Evolutionary conservation across 495 filamentous ascomycete genomes (phyloP).

Genomic region (Aspergillus olivimuriae): DNA sequence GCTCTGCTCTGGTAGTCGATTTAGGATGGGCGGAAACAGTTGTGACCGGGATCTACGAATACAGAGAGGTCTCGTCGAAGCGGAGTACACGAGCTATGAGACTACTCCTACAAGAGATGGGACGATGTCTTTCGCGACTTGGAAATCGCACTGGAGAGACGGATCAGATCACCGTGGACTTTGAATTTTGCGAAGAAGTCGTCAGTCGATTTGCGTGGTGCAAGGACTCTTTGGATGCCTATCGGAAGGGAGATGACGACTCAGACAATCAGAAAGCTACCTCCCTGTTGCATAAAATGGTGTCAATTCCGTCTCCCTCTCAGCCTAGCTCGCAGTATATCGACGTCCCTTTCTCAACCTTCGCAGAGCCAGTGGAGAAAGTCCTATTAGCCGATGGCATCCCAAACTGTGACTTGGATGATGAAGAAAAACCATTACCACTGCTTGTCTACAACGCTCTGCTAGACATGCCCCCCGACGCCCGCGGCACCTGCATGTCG

Average conservation of each 20-base stretch:
- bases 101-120: slow-evolving; percentile 60
- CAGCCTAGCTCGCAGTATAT: slow-evolving; percentile 31
- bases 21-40: slow-evolving; percentile 88
- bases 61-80: slow-evolving; percentile 62
- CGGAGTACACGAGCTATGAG: slow-evolving; percentile 71
- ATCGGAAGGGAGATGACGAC: too few relatives aligned
- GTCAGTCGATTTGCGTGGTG: slow-evolving; percentile 73
- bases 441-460: slow-evolving; percentile 70
- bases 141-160: slow-evolving; percentile 11
- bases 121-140: slow-evolving; percentile 50
- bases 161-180: slow-evolving; percentile 43
- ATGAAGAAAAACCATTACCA: slow-evolving; percentile 74
- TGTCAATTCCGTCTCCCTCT: slow-evolving; percentile 41
- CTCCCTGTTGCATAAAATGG: slow-evolving; percentile 7
- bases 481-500: slow-evolving; percentile 78
- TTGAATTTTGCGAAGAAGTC: slow-evolving; percentile 76
- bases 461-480: slow-evolving; percentile 69
- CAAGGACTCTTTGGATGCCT: slow-evolving; percentile 31
- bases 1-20: slow-evolving; percentile 77
- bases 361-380: slow-evolving; percentile 70
- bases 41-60: slow-evolving; percentile 79
- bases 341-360: slow-evolving; percentile 56
- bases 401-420: slow-evolving; percentile 58
- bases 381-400: slow-evolving; percentile 59
- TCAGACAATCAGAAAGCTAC: background rate